Base-by-base conservation (phyloP, 2,329 filamentous ascomycete species). In the Trichoderma gracile region DNA sequence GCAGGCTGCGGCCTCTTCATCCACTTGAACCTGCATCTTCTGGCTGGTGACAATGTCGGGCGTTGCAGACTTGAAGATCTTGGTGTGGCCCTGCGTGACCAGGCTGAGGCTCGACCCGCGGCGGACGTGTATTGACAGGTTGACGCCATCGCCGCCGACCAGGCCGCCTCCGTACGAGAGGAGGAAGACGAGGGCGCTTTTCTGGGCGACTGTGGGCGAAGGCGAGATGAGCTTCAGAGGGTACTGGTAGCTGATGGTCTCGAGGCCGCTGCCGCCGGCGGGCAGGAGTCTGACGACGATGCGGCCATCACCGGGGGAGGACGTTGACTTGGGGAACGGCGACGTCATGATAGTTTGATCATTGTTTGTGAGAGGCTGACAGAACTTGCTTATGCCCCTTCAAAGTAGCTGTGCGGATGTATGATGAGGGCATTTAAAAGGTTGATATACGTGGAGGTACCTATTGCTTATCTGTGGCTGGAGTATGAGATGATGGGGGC, bases 91-190 rank as follows among this genome's bases (percentile, higher is more conserved):
- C 80, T 89, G 86, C 0, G 86, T 89, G 66, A 86, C 84, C 42
- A 89, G 78, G 70, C 82, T 86, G 61, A 97, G 84, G 66, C 87
- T 88, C 5, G 92, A 89, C 2, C 79, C 78, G 3, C 81, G 70
- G 12, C 86, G 84, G 54, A 97, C 81, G 10, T 84, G 82, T 67
- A 97, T 84, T 21, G 81, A 80, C 27, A 99, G 84, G 71, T 89
- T 82, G 75, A 98, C 89, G 68, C 85, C 82, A 76, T 99, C 95
- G 47, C 93, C 93, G 14, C 90, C 91, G 1, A 99, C 91, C 15
- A 99, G 86, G 2, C 95, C 95, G 49, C 95, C 95, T 56, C 95
- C 95, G 74, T 98, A 99, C 0, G 93, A 97, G 55, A 99, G 84
- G 43, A 98, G 83, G 74, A 97, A 98, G 46, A 97, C 88, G 38